Conservation (phyloP, 306 rosid genomes). For the Malus asiatica region DNA sequence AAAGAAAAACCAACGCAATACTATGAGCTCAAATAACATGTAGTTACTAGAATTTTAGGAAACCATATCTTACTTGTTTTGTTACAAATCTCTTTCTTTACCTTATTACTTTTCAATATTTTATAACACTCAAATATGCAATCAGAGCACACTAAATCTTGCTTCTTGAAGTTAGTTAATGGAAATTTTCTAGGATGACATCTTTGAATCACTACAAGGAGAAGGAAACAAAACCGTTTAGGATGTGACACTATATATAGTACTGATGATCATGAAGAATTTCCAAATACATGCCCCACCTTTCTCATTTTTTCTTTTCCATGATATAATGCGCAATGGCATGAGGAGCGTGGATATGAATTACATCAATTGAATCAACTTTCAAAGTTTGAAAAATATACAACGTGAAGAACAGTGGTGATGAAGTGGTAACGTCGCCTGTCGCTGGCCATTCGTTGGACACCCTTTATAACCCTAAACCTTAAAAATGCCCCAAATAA, state of each 20-base stretch:
- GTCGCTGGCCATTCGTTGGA: constrained; percentile 38
- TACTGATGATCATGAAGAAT: background rate
- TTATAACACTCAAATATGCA: background rate
- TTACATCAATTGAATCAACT: background rate
- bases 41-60: background rate
- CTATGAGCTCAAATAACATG: background rate
- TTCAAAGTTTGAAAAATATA: background rate
- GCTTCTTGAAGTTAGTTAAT: background rate
- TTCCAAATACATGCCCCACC: background rate
- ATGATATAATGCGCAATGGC: background rate
- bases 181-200: background rate
- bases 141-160: background rate
- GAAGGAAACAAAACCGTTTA: background rate
- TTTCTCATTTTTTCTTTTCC: background rate
- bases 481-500: background rate
- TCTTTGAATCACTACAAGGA: background rate
- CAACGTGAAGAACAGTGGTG: constrained; percentile 20
- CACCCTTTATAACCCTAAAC: constrained; percentile 58
- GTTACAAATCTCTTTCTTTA: background rate
- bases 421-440: constrained; percentile 20
- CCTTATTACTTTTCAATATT: background rate
- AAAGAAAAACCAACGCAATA: too few species aligned
- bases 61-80: background rate
- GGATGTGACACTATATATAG: background rate
- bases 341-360: background rate